Conservation (phyloP, 2,329 filamentous ascomycete genomes). For the Xylaria polymorpha region DNA sequence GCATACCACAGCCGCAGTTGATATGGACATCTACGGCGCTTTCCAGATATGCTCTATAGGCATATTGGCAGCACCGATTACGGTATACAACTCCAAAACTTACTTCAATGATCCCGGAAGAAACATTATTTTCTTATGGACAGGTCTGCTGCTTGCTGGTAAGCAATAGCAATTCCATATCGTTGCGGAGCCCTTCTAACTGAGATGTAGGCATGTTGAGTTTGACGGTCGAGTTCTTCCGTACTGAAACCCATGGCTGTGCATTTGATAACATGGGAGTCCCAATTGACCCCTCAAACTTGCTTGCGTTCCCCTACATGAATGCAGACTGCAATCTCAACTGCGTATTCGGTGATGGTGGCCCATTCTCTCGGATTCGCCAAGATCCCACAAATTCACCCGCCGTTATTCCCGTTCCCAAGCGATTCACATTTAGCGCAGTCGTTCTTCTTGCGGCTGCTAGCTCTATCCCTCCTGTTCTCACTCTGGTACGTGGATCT, state of each 20-base stretch:
- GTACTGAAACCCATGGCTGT: constrained; percentile 60
- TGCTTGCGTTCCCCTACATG: constrained; percentile 57
- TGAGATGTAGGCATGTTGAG: constrained; percentile 63
- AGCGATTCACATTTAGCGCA: constrained; percentile 66
- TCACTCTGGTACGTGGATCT: constrained; percentile 60
- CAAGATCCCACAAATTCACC: constrained; percentile 68
- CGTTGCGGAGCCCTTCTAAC: not conserved
- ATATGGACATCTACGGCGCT: constrained; percentile 76
- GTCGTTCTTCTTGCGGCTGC: constrained; percentile 71
- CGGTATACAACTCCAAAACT: constrained; percentile 69
- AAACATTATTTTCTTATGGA: constrained; percentile 76
- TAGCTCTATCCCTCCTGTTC: constrained; percentile 72
- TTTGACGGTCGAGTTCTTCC: constrained; percentile 73
- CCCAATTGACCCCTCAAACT: constrained; percentile 49
- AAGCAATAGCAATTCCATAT: constrained; percentile 38
- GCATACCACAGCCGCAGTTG: constrained; percentile 63
- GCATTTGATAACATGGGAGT: constrained; percentile 53
- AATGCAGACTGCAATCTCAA: constrained; percentile 57
- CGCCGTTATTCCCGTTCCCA: constrained; percentile 70
- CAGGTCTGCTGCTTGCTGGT: constrained; percentile 69
- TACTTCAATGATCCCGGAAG: constrained; percentile 73
- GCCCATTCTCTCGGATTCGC: constrained; percentile 67
- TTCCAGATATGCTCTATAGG: constrained; percentile 76
- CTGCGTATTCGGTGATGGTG: constrained; percentile 55
- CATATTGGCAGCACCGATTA: constrained; percentile 71